Evolutionary conservation across 768 basidiomycete genomes (phyloP), one percentile per base, ranked within the genome.

Genomic region (Rhodotorula taiwanensis): DNA sequence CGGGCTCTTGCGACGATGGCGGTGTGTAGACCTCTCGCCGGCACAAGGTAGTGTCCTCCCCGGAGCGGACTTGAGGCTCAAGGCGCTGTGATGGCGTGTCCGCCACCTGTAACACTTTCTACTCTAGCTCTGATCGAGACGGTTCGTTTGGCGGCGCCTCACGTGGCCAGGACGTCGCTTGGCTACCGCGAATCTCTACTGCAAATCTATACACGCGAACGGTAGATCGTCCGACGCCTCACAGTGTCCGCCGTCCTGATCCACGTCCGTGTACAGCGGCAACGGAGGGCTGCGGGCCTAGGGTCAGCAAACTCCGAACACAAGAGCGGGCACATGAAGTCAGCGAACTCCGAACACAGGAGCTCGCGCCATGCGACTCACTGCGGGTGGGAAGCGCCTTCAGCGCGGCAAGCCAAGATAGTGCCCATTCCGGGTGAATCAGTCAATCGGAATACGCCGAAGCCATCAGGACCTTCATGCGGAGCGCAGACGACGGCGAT

Each of bases 401-500:
- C 86, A 43, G 79, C 82, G 3, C 74, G 79, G 73, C 91, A 93
- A 0, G 78, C 75, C 34, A 87, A 74, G 31, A 94, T 84, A 1
- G 84, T 82, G 66, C 84, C 78, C 43, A 95, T 75, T 5, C 91
- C 91, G 0, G 84, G 86, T 0, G 90, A 90, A 74, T 91, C 88
- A 1, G 91, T 94, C 9, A 93, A 77, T 20, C 91, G 63, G 52
- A 54, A 70, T 31, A 59, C 48, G 28, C 49, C 84, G 31, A 76
- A 88, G 86, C 10, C 36, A 9, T 82, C 84, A 0, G 89, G 90
- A 25, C 80, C 83, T 2, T 83, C 85, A 51, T 81, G 83, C 0
- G 91, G 91, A 6, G 90, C 88, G 72, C 89, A 92, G 21, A 95
- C 91, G 43, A 94, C 87, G 1, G 91, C 91, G 73, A 94, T 88